Base-by-base conservation (phyloP, 495 filamentous ascomycete species). In the Tuber melanosporum region DNA sequence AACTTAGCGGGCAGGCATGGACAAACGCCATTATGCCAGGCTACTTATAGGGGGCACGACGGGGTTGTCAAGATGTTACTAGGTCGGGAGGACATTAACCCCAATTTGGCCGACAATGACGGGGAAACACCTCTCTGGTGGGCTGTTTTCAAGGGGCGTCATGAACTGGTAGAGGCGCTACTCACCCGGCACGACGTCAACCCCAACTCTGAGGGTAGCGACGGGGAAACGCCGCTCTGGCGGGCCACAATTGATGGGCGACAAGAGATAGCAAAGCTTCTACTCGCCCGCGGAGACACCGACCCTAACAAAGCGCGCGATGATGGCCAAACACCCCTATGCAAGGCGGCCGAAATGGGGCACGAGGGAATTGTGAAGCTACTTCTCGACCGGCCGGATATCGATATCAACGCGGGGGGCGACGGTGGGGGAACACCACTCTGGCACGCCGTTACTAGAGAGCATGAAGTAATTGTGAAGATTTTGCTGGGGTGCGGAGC, bases 111-210 rank as follows among this genome's bases (percentile, higher is more conserved):
- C 57, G 57, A 66, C 26, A 66, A 66, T 26, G 57, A 66, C 26
- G 57, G 57, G 5, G 57, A 66, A 66, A 66, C 57, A 32, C 57
- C 57, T 36, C 57, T 66, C 57, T 66, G 57, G 57, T 66, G 72
- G 46, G 70, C 70, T 36, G 71, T 71, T 7, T 19, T 42, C 42
- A 15, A 52, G n/a, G 45, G 70, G 20, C 32, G 45, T 12, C 17
- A 72, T n/a, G 44, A 73, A 19, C 39, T 76, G 15, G 71, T 76
- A n/a, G 15, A 69, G n/a, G 10, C 14, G 10, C 39, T 76, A 19
- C 22, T 73, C 1, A 22, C 19, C 26, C 57, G 57, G 26, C 57
- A 36, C 57, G 57, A 66, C 5, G 57, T 66, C 14, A 66, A 66
- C 57, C 57, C 57, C 26, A 66, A 66, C 26, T 66, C 57, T 14